Evolutionary conservation across 306 rosid genomes (phyloP).

Genomic region (Ceratonia siliqua): DNA sequence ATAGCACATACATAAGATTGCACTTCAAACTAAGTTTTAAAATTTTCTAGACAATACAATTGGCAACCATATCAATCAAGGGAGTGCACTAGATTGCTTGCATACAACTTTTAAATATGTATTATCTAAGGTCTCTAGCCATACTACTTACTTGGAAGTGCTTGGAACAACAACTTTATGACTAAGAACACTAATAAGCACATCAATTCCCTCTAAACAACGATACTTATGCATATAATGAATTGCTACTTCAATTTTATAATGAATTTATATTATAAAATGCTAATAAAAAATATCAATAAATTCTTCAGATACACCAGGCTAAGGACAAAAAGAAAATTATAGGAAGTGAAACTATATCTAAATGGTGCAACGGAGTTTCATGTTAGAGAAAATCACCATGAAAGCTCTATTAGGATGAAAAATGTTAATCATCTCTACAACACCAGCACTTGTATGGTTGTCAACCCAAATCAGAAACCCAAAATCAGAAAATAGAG

Average conservation of each 20-base stretch:
- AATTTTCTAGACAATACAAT: neutral
- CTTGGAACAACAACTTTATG: conserved; percentile 74
- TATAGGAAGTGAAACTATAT: conserved; percentile 19
- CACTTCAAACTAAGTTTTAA: neutral
- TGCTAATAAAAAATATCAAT: conserved; percentile 44
- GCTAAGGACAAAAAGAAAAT: conserved; percentile 20
- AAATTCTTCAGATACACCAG: conserved; percentile 34
- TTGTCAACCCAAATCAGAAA: conserved; percentile 72
- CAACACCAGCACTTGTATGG: conserved; percentile 50
- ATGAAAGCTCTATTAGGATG: conserved; percentile 87
- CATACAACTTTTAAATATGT: neutral
- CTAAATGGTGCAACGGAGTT: conserved; percentile 6
- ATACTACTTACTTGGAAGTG: conserved; percentile 73
- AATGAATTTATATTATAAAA: conserved; percentile 84
- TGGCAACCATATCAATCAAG: neutral
- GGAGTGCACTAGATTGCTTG: conserved; percentile 8
- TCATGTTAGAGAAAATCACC: conserved; percentile 49
- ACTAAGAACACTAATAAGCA: conserved; percentile 68
- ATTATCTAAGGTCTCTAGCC: conserved; percentile 5
- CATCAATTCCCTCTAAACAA: conserved; percentile 81
- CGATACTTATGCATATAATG: conserved; percentile 86
- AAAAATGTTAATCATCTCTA: conserved; percentile 83
- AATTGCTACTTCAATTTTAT: conserved; percentile 79
- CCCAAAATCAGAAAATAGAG: no score
- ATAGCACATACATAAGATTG: neutral